Percentiles rank a stretch among this genome's conserved stretches.
Conservation (phyloP, 805 yeast species). For the Yarrowia sp. region DNA sequence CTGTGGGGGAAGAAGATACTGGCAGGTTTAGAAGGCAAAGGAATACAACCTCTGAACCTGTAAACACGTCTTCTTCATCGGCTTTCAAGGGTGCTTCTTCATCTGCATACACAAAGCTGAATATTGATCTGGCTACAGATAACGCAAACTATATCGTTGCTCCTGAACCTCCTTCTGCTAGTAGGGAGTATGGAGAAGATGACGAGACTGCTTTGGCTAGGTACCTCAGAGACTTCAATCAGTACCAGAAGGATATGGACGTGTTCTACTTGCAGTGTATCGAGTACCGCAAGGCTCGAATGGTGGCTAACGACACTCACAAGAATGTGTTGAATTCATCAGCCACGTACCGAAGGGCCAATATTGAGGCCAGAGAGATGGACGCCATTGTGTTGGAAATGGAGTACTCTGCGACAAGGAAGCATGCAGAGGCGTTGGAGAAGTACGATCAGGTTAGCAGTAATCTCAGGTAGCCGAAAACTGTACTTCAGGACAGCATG, state of each 20-base stretch:
- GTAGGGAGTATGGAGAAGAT: neutral
- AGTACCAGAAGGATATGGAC: neutral
- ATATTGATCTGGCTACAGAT: neutral
- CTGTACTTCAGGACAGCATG: neutral
- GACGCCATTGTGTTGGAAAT: neutral
- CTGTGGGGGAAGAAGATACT: neutral
- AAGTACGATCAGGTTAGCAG: neutral
- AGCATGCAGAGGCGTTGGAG: conserved; percentile 6
- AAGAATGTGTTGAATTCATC: neutral
- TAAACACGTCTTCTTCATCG: neutral
- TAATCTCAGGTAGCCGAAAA: neutral
- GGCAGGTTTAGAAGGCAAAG: neutral
- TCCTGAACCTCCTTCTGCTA: neutral
- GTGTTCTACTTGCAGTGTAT: neutral
- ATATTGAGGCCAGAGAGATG: neutral
- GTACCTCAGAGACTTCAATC: neutral
- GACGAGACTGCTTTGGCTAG: neutral
- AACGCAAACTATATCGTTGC: neutral
- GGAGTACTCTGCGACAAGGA: neutral
- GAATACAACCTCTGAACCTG: conserved; percentile 12
- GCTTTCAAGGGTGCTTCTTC: conserved; percentile 7
- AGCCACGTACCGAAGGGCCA: neutral
- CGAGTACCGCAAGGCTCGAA: neutral
- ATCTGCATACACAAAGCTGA: neutral
- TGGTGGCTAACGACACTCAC: neutral